Percentiles rank a stretch among this genome's conserved stretches.
phyloP scores from a whole-genome alignment of 176 grass and related monocot genomes.

The Thinopyrum elongatum region DNA sequence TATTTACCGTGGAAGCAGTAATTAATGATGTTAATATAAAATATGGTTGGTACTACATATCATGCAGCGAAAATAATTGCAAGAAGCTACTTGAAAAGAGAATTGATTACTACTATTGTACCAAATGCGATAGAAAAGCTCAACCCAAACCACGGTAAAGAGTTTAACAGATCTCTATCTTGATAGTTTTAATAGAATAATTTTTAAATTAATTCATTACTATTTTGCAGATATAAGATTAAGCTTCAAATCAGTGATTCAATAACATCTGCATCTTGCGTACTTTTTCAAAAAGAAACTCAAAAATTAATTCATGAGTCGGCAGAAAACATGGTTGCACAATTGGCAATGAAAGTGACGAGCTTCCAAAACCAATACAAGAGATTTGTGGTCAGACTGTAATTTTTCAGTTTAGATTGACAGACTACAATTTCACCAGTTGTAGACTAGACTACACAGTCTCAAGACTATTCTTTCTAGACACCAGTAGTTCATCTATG shows the following conservation, averaged over 20 bases:
- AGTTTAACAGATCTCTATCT: background rate
- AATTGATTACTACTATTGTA: background rate
- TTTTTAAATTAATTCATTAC: too few relatives aligned
- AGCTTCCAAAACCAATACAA: background rate
- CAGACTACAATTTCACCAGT: background rate
- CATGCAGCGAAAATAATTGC: background rate
- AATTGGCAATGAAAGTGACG: background rate
- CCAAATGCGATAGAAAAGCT: background rate
- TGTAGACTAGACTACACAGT: background rate
- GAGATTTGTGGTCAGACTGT: background rate
- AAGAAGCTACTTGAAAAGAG: constrained; percentile 6
- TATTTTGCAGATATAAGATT: background rate
- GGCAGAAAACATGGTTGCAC: background rate
- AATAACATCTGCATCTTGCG: background rate
- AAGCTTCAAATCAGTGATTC: background rate
- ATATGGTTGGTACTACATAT: constrained; percentile 20
- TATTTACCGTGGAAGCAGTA: constrained; percentile 5
- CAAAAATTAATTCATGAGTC: background rate
- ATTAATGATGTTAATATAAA: background rate
- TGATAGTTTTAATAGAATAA: too few relatives aligned
- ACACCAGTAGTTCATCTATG: background rate
- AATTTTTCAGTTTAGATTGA: constrained; percentile 1
- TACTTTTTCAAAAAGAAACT: background rate
- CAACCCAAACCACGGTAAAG: background rate
- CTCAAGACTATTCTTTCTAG: background rate